These are phyloP conservation scores for Nicotiana benthamiana DNA, from an alignment of 257 asterid species.

Conservation along the genomic window DNA sequence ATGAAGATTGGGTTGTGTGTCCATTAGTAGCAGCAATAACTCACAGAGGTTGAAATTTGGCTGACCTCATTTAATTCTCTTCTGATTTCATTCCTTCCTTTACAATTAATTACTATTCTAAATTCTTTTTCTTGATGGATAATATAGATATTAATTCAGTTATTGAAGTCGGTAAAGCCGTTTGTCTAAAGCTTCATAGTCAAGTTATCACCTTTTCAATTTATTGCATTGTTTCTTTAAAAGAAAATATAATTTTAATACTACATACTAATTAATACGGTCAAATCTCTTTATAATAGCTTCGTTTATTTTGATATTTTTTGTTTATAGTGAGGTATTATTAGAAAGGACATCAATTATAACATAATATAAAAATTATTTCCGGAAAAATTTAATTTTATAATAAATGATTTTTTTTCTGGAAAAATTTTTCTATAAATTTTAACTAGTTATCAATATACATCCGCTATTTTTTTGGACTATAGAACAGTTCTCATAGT, in stretches of 20 bases:
- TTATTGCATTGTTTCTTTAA: too few relatives aligned
- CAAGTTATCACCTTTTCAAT: not conserved
- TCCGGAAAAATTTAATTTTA: too few relatives aligned
- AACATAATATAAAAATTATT: too few relatives aligned
- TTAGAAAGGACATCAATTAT: too few relatives aligned
- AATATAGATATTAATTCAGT: conserved; percentile 2
- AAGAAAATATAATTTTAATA: not conserved
- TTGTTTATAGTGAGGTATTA: too few relatives aligned
- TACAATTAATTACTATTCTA: conserved; percentile 11
- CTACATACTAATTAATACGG: not conserved
- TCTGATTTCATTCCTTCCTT: not conserved
- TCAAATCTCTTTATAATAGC: too few relatives aligned
- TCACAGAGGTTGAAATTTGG: conserved; percentile 4
- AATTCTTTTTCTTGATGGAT: not conserved
- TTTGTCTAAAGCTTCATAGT: conserved; percentile 1
- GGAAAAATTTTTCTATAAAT: too few relatives aligned
- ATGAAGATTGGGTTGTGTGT: not conserved
- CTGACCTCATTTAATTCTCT: conserved; percentile 2
- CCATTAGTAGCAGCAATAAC: not conserved
- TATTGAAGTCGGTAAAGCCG: conserved; percentile 28
- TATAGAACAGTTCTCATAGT: too few relatives aligned
- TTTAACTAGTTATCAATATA: too few relatives aligned
- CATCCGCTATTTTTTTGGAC: too few relatives aligned
- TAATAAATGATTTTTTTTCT: too few relatives aligned
- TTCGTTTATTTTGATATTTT: too few relatives aligned